These are phyloP conservation scores for Ilyonectria sp. DNA, from an alignment of 2,329 filamentous ascomycete species.

Conservation along the genomic window DNA sequence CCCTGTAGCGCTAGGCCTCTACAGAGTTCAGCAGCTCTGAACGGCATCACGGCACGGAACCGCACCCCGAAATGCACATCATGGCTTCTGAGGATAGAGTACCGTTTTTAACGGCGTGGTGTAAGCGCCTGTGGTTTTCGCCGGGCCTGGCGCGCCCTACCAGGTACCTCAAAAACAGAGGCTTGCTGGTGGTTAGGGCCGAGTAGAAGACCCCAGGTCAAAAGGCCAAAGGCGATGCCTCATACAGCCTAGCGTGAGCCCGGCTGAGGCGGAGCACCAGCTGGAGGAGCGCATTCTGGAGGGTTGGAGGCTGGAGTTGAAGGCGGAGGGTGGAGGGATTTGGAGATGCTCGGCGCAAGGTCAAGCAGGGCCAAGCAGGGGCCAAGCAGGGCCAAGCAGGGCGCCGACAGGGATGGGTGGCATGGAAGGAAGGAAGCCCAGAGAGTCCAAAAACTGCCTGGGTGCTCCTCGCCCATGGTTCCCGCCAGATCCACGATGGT, in stretches of 20 bases:
- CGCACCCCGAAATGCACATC: neutral
- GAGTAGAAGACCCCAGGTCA: slow-evolving; percentile 7
- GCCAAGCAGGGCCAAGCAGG: slow-evolving; percentile 7
- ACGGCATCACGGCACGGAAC: slow-evolving; percentile 8
- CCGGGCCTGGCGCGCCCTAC: slow-evolving; percentile 1
- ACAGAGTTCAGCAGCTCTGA: neutral
- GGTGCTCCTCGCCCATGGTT: slow-evolving; percentile 7
- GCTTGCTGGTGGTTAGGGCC: slow-evolving; percentile 15
- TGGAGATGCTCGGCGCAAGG: slow-evolving; percentile 9
- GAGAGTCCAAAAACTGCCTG: neutral
- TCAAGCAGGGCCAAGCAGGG: slow-evolving; percentile 6
- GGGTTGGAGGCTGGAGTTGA: slow-evolving; percentile 20
- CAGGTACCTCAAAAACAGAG: slow-evolving; percentile 3
- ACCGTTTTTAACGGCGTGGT: neutral
- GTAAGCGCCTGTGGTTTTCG: neutral
- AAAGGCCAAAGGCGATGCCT: slow-evolving; percentile 17
- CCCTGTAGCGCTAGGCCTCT: neutral
- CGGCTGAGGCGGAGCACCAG: slow-evolving; percentile 31
- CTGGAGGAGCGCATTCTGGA: slow-evolving; percentile 13
- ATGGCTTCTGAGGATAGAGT: neutral
- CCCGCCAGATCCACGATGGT: slow-evolving; percentile 15
- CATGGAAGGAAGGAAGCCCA: slow-evolving; percentile 1
- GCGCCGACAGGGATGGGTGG: slow-evolving; percentile 12
- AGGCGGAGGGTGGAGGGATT: neutral
- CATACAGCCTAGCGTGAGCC: slow-evolving; percentile 26